Evolutionary conservation across 2,329 filamentous ascomycete genomes (phyloP).

Genomic region (Orbilia brochopaga): DNA sequence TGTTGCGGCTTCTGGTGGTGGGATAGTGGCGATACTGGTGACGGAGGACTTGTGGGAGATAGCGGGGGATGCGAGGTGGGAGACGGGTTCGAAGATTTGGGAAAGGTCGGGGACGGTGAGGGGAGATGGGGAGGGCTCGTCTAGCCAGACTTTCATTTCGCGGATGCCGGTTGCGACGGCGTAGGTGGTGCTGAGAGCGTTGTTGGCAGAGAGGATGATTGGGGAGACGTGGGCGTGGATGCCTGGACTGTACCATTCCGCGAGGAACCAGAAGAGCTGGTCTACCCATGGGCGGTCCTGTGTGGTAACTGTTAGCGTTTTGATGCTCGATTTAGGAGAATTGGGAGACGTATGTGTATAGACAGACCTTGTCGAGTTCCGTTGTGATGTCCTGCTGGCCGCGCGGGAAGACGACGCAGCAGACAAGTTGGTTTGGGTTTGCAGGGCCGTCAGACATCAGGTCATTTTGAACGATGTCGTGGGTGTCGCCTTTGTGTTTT

Average conservation of each 20-base stretch:
- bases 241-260: slow-evolving; percentile 15
- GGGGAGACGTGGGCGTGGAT: slow-evolving; percentile 2
- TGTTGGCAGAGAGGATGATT: slow-evolving; percentile 56
- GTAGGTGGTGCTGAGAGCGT: slow-evolving; percentile 16
- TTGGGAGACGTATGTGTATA: background rate
- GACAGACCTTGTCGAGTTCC: slow-evolving; percentile 8
- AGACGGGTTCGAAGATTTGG: slow-evolving; percentile 7
- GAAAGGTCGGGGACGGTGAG: background rate
- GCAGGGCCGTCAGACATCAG: background rate
- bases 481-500: background rate
- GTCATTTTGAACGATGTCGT: background rate
- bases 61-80: background rate
- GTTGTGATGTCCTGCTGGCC: slow-evolving; percentile 12
- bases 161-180: slow-evolving; percentile 13
- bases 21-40: background rate
- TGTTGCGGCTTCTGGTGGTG: background rate
- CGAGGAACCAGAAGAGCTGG: slow-evolving; percentile 33
- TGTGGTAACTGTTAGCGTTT: background rate
- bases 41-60: background rate
- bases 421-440: slow-evolving; percentile 9
- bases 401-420: slow-evolving; percentile 24
- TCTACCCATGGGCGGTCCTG: slow-evolving; percentile 22
- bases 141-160: slow-evolving; percentile 28
- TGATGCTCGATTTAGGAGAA: background rate
- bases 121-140: background rate